phyloP scores from a whole-genome alignment of 441 rosid species.

The Melastoma candidum region DNA sequence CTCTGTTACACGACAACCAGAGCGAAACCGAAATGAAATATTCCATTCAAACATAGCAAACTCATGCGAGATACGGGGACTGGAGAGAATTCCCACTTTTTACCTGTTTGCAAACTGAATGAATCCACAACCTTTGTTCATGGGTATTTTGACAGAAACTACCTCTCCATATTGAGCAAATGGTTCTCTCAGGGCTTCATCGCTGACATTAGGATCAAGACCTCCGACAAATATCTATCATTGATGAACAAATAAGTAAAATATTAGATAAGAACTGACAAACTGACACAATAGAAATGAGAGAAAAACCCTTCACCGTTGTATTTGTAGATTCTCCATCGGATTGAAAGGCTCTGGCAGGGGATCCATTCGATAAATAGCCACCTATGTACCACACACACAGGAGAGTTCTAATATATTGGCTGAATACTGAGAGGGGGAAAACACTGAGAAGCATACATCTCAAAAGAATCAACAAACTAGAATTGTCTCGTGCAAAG shows the following conservation, averaged over 20 bases:
- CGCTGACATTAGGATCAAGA: constrained; percentile 70
- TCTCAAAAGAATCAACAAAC: no score
- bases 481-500: no score
- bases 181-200: constrained; percentile 75
- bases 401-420: constrained; percentile 2
- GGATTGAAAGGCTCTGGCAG: constrained; percentile 50
- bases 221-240: constrained; percentile 91
- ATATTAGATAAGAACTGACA: neutral
- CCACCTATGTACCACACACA: constrained; percentile 37
- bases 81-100: no score
- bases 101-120: constrained; percentile 82
- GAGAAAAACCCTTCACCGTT: constrained; percentile 52
- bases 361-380: constrained; percentile 50
- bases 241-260: constrained; percentile 12
- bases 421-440: neutral
- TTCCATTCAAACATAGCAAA: no score
- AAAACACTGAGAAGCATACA: no score
- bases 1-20: no score
- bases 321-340: constrained; percentile 68
- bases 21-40: no score
- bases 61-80: no score
- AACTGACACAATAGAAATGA: neutral
- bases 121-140: constrained; percentile 89
- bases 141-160: constrained; percentile 85
- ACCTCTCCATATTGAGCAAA: constrained; percentile 87